Base-by-base conservation (phyloP, 257 asterid genomes). In the Salvia rosmarinus region DNA sequence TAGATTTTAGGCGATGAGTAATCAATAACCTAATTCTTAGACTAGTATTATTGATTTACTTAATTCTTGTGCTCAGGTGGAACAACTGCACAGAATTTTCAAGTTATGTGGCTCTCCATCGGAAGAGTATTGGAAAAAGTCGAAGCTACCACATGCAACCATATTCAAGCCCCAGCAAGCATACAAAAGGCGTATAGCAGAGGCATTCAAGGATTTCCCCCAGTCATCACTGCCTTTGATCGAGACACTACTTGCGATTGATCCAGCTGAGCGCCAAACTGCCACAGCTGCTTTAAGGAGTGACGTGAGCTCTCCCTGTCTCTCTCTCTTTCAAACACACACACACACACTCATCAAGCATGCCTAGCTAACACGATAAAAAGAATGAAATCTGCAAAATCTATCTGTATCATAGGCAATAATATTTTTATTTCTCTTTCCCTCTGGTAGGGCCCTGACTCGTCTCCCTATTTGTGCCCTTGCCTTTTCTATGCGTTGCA, bases 71-170 rank as follows among this genome's bases (percentile, higher is more conserved):
- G 64, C 43, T 63, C 55, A 85, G 95, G 87, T 85, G 69, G 95
- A 85, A 51, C 95, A 88, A 76, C 72, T 88, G 69, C 91, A 85
- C 65, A 81, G 83, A 44, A 84, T 85, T 62, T 87, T 80, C 78
- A 85, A 85, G 82, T 82, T 87, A 66, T 87, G 94, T 70, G 94
- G 94, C 60, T 82, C 89, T 35, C 90, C 93, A 9, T 70, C 85
- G n/a, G 90, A 80, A 12, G 89, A 87, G 9, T 87, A 83, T 64
- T 88, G 91, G 89, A 79, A 64, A 64, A 84, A 83, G 56, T 71
- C 85, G 23, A 76, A 75, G 79, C 77, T 84, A 66, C 86, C 91
- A 2, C 73, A 79, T 50, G 78, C 84, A 34, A 67, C 84, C 55
- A 68, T 84, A 46, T 84, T 85, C 71, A 88, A 79, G 73, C 86